Conservation (phyloP, 169 alveolate species). For the Plasmodium ovale region DNA sequence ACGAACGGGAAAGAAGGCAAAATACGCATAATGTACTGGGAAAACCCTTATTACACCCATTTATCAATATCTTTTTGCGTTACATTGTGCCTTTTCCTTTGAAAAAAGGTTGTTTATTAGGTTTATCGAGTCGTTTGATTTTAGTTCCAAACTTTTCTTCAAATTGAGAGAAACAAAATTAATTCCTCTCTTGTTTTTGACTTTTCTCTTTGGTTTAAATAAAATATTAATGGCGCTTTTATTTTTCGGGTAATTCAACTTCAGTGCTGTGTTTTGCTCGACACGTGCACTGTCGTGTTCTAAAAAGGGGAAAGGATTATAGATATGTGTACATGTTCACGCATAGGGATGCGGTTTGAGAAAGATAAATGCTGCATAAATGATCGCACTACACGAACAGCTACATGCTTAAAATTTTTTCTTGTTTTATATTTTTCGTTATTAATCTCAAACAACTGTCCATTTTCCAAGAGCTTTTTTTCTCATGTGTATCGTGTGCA, state of each 20-base stretch:
- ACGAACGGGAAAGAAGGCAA: not conserved
- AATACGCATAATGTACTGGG: no score
- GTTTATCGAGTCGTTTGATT: slow-evolving; percentile 28
- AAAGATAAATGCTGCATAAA: not conserved
- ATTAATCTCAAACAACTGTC: not conserved
- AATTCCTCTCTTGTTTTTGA: slow-evolving; percentile 39
- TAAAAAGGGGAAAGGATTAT: slow-evolving; percentile 2
- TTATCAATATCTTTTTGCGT: not conserved
- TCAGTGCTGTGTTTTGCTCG: not conserved
- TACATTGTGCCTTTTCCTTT: slow-evolving; percentile 44
- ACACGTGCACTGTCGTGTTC: not conserved
- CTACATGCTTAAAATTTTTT: not conserved
- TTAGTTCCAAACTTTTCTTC: slow-evolving; percentile 23
- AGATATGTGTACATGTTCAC: not conserved
- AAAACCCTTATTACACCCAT: no score
- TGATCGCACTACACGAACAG: not conserved
- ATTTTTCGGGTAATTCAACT: slow-evolving; percentile 19
- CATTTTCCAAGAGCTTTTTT: no score
- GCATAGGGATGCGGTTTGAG: not conserved
- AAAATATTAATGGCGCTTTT: slow-evolving; percentile 10
- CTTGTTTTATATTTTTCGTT: not conserved
- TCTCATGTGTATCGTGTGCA: no score
- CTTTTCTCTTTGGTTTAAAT: slow-evolving; percentile 13
- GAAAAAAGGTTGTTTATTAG: slow-evolving; percentile 42
- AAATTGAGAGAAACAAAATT: slow-evolving; percentile 49